Evolutionary conservation across 2,329 filamentous ascomycete species (phyloP), one percentile per base, ranked within the genome.

Genomic region (Alternaria arbusti): DNA sequence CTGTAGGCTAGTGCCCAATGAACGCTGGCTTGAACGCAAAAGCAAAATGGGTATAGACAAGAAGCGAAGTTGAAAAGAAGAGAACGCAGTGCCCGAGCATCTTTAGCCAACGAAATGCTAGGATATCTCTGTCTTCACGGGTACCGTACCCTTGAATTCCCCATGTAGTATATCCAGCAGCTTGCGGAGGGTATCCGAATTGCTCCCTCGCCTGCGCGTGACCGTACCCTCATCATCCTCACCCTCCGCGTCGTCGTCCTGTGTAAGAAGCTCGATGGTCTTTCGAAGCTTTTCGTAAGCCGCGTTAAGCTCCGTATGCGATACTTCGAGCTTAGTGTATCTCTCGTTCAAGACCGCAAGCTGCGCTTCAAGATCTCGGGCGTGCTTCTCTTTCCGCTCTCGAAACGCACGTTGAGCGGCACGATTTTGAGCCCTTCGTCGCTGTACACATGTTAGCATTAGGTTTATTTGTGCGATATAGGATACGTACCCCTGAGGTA

Each of bases 381-480:
- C 89, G 65, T 89, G 86, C 74, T 89, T 88, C 72, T 90, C 87
- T 71, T 89, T 89, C 57, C 87, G 83, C 74, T 89, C 87, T 51
- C 87, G 82, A 72, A 89, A 89, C 1, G 87, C 87, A 61, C 87
- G 81, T 74, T 89, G 87, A 3, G 87, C 88, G 43, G 87, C 87
- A 57, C 87, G 84, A 68, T 89, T 89, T 69, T 89, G 87, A 49
- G 86, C 87, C 72, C 87, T 82, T 63, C 87, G 84, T 50, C 86
- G 84, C 85, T 88, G 72, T 32, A 46, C 6, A 6, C 7, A 17
- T 49, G 66, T 70, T 64, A 77, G 45, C 10, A 17, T 4, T 9
- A n/a, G 13, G 13, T 54, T 4, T 10, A 6, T 25, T n/a, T 23
- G n/a, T 17, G 15, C 20, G 10, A 11, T 13, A 8, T 12, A 20